Conservation (phyloP, 2,329 filamentous ascomycete species). For the Xylariaceae sp. region DNA sequence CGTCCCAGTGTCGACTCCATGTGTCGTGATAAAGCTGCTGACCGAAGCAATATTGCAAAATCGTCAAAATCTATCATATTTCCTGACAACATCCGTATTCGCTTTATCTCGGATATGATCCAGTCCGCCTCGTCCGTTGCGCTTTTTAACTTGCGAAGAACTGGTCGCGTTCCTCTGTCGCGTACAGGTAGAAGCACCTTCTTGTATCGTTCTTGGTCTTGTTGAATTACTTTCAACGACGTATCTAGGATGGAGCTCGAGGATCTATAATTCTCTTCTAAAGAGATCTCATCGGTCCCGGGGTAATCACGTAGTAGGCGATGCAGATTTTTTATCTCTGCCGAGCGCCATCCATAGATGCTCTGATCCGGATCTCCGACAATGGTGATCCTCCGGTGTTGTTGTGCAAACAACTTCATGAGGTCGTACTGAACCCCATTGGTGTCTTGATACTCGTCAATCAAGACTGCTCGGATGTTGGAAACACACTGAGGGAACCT, state of each 20-base stretch:
- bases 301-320: constrained; percentile 79
- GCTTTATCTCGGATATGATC: constrained; percentile 84
- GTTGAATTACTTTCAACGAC: constrained; percentile 86
- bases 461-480: constrained; percentile 88
- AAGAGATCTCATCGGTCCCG: constrained; percentile 78
- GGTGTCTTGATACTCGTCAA: constrained; percentile 98
- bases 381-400: constrained; percentile 80
- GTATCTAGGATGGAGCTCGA: constrained; percentile 82
- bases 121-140: constrained; percentile 80
- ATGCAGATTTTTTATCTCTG: constrained; percentile 87
- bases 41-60: constrained; percentile 86
- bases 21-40: constrained; percentile 81
- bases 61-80: constrained; percentile 76
- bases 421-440: constrained; percentile 94
- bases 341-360: constrained; percentile 94
- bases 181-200: constrained; percentile 85
- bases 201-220: constrained; percentile 80
- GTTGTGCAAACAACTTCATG: constrained; percentile 84
- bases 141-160: constrained; percentile 76
- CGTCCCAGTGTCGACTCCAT: constrained; percentile 84
- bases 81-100: constrained; percentile 74
- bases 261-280: constrained; percentile 95
- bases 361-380: constrained; percentile 98
- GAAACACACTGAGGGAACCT: constrained; percentile 79
- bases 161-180: constrained; percentile 77